These are phyloP conservation scores for Globisporangium carolinianum DNA, from an alignment of 352 stramenopile species.

Conservation along the genomic window DNA sequence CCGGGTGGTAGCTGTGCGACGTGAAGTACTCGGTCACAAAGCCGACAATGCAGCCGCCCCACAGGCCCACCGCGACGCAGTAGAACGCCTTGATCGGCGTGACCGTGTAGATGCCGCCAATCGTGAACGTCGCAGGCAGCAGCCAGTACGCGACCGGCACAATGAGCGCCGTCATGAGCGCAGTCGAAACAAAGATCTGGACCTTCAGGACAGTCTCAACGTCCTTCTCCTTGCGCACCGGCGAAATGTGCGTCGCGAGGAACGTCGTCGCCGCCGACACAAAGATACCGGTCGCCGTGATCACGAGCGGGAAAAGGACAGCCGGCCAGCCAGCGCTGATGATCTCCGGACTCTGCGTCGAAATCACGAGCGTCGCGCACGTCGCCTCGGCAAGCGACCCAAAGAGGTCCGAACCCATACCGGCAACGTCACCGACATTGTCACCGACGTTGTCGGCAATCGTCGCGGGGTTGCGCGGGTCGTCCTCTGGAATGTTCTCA, in stretches of 20 bases:
- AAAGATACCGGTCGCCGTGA: conserved; percentile 96
- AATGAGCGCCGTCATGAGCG: conserved; percentile 93
- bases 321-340: conserved; percentile 90
- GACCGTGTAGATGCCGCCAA: conserved; percentile 61
- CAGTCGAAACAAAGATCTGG: conserved; percentile 96
- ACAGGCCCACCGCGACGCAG: conserved; percentile 94
- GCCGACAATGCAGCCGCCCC: conserved; percentile 97
- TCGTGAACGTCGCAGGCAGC: conserved; percentile 89
- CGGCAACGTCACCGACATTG: conserved; percentile 99
- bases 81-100: conserved; percentile 86
- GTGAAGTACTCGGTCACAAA: conserved; percentile 99
- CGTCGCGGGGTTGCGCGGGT: conserved; percentile 98
- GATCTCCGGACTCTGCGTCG: conserved; percentile 86
- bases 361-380: conserved; percentile 97
- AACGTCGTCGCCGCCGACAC: conserved; percentile 96
- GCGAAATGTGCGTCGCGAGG: conserved; percentile 95
- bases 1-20: conserved; percentile 95
- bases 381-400: conserved; percentile 98
- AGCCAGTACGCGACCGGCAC: conserved; percentile 88
- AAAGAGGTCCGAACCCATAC: conserved; percentile 99
- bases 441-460: conserved; percentile 99
- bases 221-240: conserved; percentile 93
- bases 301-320: conserved; percentile 95
- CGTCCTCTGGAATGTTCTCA: conserved; percentile 98
- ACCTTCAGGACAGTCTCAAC: conserved; percentile 97